A percentile compares a stretch with the other conserved stretches of the same genome.
These are phyloP conservation scores for Eucalyptus guilfoylei DNA, from an alignment of 345 rosid genomes.

Conservation along the genomic window DNA sequence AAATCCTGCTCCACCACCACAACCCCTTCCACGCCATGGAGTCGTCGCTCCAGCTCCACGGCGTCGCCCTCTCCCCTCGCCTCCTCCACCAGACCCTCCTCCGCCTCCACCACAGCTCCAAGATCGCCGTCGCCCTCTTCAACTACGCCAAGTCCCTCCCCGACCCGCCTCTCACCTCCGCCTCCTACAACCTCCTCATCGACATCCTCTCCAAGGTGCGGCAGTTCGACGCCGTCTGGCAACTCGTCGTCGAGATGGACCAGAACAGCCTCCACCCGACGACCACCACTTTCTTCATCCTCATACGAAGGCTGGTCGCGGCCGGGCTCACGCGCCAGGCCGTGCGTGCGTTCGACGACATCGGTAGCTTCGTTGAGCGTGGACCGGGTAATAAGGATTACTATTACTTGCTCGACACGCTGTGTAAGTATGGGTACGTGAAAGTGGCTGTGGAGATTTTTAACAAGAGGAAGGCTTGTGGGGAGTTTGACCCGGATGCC, in stretches of 20 bases:
- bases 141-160: slow-evolving; percentile 41
- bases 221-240: slow-evolving; percentile 74
- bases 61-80: slow-evolving; percentile 42
- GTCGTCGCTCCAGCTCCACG: slow-evolving; percentile 70
- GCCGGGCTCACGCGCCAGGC: slow-evolving; percentile 93
- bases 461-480: slow-evolving; percentile 22
- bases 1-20: slow-evolving; percentile 60
- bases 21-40: slow-evolving; percentile 84
- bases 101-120: slow-evolving; percentile 77
- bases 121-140: slow-evolving; percentile 54
- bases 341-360: slow-evolving; percentile 65
- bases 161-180: slow-evolving; percentile 3
- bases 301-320: slow-evolving; percentile 57
- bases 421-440: slow-evolving; percentile 67
- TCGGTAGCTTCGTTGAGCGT: slow-evolving; percentile 26
- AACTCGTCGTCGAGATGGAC: slow-evolving; percentile 65
- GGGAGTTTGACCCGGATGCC: slow-evolving; percentile 21
- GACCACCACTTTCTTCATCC: slow-evolving; percentile 45
- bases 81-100: slow-evolving; percentile 78
- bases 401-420: slow-evolving; percentile 58
- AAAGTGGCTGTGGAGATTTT: slow-evolving; percentile 56
- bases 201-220: slow-evolving; percentile 63
- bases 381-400: slow-evolving; percentile 11
- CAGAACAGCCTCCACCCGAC: slow-evolving; percentile 18
- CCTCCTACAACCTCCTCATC: slow-evolving; percentile 47